Conservation (phyloP, 108 stramenopile genomes). For the Poteriospumella lacustris region DNA sequence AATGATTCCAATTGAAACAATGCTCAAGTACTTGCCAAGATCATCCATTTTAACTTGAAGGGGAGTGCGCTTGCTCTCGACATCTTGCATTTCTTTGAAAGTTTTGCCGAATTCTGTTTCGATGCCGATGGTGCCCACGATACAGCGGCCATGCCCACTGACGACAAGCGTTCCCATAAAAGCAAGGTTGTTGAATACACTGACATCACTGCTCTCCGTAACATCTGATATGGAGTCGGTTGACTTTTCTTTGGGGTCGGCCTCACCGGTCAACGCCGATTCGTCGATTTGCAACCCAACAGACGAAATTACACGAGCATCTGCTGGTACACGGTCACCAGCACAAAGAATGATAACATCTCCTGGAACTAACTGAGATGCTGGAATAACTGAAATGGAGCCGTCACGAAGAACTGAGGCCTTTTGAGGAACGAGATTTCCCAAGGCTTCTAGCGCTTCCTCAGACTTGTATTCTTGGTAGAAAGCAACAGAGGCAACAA, state of each 20-base stretch:
- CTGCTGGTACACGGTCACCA: constrained; percentile 93
- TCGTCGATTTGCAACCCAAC: constrained; percentile 76
- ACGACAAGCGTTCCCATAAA: constrained; percentile 89
- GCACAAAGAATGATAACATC: constrained; percentile 78
- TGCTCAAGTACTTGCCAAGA: constrained; percentile 73
- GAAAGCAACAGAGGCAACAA: constrained; percentile 84
- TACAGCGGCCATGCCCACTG: constrained; percentile 73
- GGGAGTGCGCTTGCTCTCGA: constrained; percentile 74
- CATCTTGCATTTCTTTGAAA: constrained; percentile 69
- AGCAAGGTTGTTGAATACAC: constrained; percentile 72
- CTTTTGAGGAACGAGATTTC: constrained; percentile 71
- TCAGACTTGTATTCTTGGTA: constrained; percentile 89
- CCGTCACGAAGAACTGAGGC: constrained; percentile 78
- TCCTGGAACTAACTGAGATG: constrained; percentile 80
- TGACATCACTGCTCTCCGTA: neutral
- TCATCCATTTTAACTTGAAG: constrained; percentile 92
- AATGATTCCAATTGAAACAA: constrained; percentile 71
- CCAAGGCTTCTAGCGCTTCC: constrained; percentile 73
- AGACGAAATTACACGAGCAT: constrained; percentile 74
- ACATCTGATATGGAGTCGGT: constrained; percentile 41
- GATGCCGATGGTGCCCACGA: constrained; percentile 78
- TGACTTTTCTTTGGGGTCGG: constrained; percentile 69
- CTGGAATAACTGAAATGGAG: constrained; percentile 61
- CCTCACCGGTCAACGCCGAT: constrained; percentile 81
- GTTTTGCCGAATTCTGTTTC: constrained; percentile 83